Evolutionary conservation across 352 stramenopile genomes (phyloP).

Genomic region (Blastocystis sp.): DNA sequence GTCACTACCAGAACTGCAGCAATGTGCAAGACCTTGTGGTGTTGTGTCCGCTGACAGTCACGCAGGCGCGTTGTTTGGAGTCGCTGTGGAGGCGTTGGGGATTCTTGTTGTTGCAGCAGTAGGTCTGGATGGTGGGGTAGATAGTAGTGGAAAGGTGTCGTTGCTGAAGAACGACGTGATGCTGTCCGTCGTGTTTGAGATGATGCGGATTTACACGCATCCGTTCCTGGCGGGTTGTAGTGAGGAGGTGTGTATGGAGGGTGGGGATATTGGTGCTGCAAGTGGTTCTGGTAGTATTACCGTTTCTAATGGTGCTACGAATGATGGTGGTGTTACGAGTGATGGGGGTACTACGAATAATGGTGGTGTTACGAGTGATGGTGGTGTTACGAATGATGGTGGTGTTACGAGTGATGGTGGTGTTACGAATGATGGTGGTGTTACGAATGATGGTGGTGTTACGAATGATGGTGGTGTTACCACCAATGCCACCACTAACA

Average conservation of each 20-base stretch:
- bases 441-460: too few species aligned
- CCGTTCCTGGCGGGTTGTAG: constrained; percentile 28
- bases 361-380: too few species aligned
- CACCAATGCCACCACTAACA: too few species aligned
- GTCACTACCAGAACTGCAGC: not conserved
- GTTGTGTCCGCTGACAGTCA: not conserved
- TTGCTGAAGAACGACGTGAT: not conserved
- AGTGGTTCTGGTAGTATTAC: not conserved
- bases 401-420: too few species aligned
- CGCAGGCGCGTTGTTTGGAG: not conserved
- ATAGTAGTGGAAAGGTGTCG: not conserved
- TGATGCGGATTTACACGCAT: constrained; percentile 26
- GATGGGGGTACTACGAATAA: too few species aligned
- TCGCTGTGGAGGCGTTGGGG: constrained; percentile 21
- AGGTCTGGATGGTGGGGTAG: not conserved
- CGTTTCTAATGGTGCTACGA: not conserved
- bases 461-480: too few species aligned
- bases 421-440: too few species aligned
- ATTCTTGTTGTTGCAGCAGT: not conserved
- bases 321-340: too few species aligned
- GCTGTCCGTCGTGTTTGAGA: not conserved
- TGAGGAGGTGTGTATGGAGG: not conserved
- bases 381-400: too few species aligned
- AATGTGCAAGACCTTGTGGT: not conserved
- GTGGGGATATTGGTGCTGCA: not conserved